Evolutionary conservation across 1,284 basidiomycete species (phyloP), one percentile per base, ranked within the genome.

Genomic region (Pulveroboletus sp.): DNA sequence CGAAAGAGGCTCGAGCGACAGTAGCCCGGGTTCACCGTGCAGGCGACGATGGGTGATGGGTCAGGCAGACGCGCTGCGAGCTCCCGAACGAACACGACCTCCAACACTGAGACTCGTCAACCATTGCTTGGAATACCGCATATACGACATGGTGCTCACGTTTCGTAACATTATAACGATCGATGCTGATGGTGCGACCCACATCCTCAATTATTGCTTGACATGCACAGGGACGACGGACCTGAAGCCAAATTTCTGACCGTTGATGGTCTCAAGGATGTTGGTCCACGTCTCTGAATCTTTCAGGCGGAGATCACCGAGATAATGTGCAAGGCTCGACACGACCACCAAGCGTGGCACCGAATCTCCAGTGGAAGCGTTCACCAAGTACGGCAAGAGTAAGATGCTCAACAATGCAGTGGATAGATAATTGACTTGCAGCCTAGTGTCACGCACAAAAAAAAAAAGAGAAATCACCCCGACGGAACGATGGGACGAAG

Each of bases 401-500:
- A 67, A 33, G 22, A 68, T 45, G 59, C 63, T 61, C 26, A 67
- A 43, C 36, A 64, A 48, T 10, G 61, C 63, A n/a, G 54, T 66
- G 35, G 67, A 69, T 25, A 65, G 56, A 42, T 67, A 31, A 46
- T 69, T 66, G 15, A 69, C 69, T 49, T 69, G 67, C 5, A 69
- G 42, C 48, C 67, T 69, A 36, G 24, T 5, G 10, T 17, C n/a
- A 36, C 12, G 8, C 12, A 12, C 29, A 7, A 31, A 35, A 47
- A n/a, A n/a, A n/a, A n/a, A n/a, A n/a, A n/a, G n/a, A n/a, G n/a
- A n/a, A n/a, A 35, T 29, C 14, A 40, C 2, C 35, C 24, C 20
- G n/a, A 15, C 33, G 9, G 42, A 11, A 11, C 18, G 14, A 28
- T 31, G 12, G 26, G 28, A 31, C 24, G 12, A 26, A 17, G 26